Base-by-base conservation (phyloP, 2,329 filamentous ascomycete species). In the Basipetospora chlamydospora region DNA sequence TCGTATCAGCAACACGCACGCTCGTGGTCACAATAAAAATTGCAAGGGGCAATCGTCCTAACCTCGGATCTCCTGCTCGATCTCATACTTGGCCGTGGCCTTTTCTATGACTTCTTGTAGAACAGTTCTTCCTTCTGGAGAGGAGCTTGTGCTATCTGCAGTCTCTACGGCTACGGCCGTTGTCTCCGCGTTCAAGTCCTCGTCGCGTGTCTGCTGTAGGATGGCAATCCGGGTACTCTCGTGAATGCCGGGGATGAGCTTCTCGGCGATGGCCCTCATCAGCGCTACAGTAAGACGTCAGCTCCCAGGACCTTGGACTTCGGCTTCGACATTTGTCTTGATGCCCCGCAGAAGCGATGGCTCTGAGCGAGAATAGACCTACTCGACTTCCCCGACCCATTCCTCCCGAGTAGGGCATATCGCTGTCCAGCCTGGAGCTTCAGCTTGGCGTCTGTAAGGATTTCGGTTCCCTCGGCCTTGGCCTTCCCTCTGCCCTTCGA, bases 301-400 rank as follows among this genome's bases (percentile, higher is more conserved):
- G 12, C 6, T 5, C n/a, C n/a, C 13, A 16, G 28, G 28, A 31
- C 23, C 18, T 3, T 22, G 11, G 6, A 13, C 18, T 33, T n/a
- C 11, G n/a, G n/a, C n/a, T n/a, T n/a, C n/a, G n/a, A n/a, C n/a
- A n/a, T n/a, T n/a, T n/a, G n/a, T n/a, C n/a, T n/a, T n/a, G n/a
- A n/a, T n/a, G n/a, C n/a, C n/a, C n/a, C n/a, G n/a, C n/a, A n/a
- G n/a, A n/a, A n/a, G n/a, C n/a, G n/a, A n/a, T n/a, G n/a, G n/a
- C n/a, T n/a, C n/a, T n/a, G n/a, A n/a, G 12, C 17, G 10, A 18
- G 16, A 7, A 11, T 21, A 5, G 11, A 49, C 66, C 53, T 55
- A 79, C 76, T 88, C 4, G 81, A 87, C 51, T 92, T 92, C 5
- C 84, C 85, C 2, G 77, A 80, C 1, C 84, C 84, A 55, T 92